Base-by-base conservation (phyloP, 1,284 basidiomycete species). In the Heterobasidion parviporum region DNA sequence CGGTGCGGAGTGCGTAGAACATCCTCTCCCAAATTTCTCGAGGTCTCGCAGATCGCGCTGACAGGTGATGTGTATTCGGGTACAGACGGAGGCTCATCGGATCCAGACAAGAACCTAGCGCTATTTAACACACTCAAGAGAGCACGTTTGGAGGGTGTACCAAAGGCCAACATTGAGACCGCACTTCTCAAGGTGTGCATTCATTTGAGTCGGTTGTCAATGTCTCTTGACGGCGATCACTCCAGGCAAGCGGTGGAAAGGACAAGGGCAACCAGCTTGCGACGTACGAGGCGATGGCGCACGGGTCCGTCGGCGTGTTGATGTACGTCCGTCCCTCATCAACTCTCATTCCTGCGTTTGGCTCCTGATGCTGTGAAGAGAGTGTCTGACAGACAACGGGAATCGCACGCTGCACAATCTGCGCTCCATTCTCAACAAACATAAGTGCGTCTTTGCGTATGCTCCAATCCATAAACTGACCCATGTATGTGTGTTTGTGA, bases 141-240 rank as follows among this genome's bases (percentile, higher is more conserved):
- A 55, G 83, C 83, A 0, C 86, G 79, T 65, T 76, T 82, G 0
- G 72, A 75, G 44, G 87, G 87, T 38, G 80, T 92, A 43, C 90
- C 91, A 0, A 92, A 84, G 64, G 81, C 86, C 44, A 91, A 88
- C 64, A 82, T 93, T 5, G 86, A 88, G 63, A 81, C 76, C 43
- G 85, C 88, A 0, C 72, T 93, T 53, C 78, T 76, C 16, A 83
- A 80, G 73, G 90, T 87, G 61, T 48, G 71, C 63, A 3, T 36
- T 26, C 15, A 16, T 45, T 8, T 41, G 18, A 36, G 8, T 53
- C n/a, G 46, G 15, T 14, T 52, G 15, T 33, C 41, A 46, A 38
- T 34, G 38, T 16, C 15, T 52, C 50, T 20, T 50, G 51, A 46
- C 49, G 47, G 36, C 54, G 54, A 54, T 15, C 52, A 50, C n/a